Base-by-base conservation (phyloP, 345 rosid species). In the Hevea brasiliensis region DNA sequence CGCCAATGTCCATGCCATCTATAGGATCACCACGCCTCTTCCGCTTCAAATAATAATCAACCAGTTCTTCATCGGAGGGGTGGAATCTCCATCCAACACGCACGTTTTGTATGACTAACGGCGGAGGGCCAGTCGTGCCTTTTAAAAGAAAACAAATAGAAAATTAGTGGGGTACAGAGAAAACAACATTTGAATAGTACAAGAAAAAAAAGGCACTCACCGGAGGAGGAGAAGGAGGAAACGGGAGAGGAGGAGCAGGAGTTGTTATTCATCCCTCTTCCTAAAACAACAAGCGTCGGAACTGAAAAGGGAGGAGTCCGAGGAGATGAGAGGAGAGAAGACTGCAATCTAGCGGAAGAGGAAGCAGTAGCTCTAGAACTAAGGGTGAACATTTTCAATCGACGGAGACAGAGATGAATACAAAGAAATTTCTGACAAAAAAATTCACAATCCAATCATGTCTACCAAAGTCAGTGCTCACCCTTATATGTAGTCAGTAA, bases 31-130 rank as follows among this genome's bases (percentile, higher is more conserved):
- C 72, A 1, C 37, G 37, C 45, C 80, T 79, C 69, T 85, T 85
- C 8, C 37, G 61, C 72, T 56, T 70, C 54, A 89, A 78, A 35
- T 76, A 84, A 51, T 50, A 13, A 50, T 21, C 53, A 63, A 89
- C n/a, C 50, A 86, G 64, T 57, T 84, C 81, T 51, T 79, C 80
- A 7, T 78, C 82, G 7, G 80, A 75, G 1, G 90, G 89, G 21
- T 70, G 73, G 70, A 89, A 89, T 42, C 83, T 51, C 42, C 51
- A 73, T 27, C 76, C 71, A 55, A 45, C 26, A 6, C 64, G 54
- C 21, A 59, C n/a, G 21, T 29, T 60, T 32, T 10, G 6, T 5
- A 0, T 44, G n/a, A 20, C 42, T 17, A 24, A 29, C 18, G 5
- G 58, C 41, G 13, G 27, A 1, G 14, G 44, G 41, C 21, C 15